Evolutionary conservation across 2,329 filamentous ascomycete species (phyloP).

Genomic region (Botrytis porri): DNA sequence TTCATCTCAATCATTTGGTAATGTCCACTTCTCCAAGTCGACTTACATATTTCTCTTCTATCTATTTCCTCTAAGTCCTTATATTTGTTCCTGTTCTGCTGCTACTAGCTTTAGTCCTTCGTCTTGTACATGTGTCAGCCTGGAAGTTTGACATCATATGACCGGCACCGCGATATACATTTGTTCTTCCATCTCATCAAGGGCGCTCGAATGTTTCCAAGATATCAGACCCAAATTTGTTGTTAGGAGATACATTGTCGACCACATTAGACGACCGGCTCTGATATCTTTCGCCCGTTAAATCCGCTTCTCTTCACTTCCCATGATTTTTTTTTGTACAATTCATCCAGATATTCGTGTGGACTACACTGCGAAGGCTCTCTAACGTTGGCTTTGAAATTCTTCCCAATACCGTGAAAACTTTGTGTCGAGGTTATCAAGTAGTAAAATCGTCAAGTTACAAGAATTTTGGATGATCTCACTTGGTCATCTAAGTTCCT

Average conservation of each 20-base stretch:
- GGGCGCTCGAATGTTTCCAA: background rate
- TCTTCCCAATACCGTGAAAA: background rate
- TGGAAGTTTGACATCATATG: background rate
- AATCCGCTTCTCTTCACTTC: no score
- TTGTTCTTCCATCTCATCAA: background rate
- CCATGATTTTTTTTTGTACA: background rate
- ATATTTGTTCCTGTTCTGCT: background rate
- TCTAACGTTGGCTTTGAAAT: background rate
- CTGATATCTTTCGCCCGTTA: background rate
- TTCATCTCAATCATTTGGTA: background rate
- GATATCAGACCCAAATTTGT: background rate
- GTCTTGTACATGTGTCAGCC: background rate
- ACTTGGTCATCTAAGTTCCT: background rate
- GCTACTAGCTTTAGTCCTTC: background rate
- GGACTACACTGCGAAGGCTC: background rate
- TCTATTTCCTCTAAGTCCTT: background rate
- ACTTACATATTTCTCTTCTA: background rate
- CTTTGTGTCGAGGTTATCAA: background rate
- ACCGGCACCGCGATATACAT: background rate
- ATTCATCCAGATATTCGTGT: background rate
- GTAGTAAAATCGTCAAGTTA: background rate
- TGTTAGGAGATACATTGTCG: background rate
- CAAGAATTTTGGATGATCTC: background rate
- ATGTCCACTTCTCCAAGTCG: no score
- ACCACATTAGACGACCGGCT: background rate